These are phyloP conservation scores for Trichoderma atrobrunneum DNA, from an alignment of 2,329 filamentous ascomycete genomes.

Conservation along the genomic window DNA sequence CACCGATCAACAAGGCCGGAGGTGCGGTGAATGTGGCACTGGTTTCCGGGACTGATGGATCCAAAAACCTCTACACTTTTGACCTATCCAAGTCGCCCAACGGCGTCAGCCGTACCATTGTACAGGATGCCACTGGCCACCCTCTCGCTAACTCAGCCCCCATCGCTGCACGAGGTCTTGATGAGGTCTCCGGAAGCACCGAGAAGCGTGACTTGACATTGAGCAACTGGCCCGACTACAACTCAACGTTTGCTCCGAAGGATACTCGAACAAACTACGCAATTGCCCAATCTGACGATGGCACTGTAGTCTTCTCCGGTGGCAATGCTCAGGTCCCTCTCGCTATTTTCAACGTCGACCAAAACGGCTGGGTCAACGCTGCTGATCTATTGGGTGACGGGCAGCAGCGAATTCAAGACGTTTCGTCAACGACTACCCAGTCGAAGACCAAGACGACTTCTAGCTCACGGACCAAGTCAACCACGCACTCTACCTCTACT, in stretches of 20 bases:
- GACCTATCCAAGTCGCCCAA: slow-evolving; percentile 74
- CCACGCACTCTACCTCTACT: slow-evolving; percentile 25
- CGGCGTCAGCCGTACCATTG: slow-evolving; percentile 64
- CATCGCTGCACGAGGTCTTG: slow-evolving; percentile 36
- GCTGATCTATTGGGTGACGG: slow-evolving; percentile 57
- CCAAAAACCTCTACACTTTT: slow-evolving; percentile 76
- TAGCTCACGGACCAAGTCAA: slow-evolving; percentile 3
- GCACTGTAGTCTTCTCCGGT: slow-evolving; percentile 74
- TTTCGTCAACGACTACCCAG: slow-evolving; percentile 30
- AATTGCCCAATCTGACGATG: slow-evolving; percentile 63
- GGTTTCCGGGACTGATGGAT: slow-evolving; percentile 69
- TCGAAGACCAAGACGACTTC: slow-evolving; percentile 6
- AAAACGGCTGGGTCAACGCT: slow-evolving; percentile 77
- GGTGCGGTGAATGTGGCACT: slow-evolving; percentile 59
- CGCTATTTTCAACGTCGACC: slow-evolving; percentile 70
- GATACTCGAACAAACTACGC: slow-evolving; percentile 66
- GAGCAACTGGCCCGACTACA: slow-evolving; percentile 73
- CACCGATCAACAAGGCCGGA: slow-evolving; percentile 58
- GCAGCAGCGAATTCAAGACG: slow-evolving; percentile 31
- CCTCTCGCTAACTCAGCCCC: slow-evolving; percentile 48
- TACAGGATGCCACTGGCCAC: slow-evolving; percentile 60
- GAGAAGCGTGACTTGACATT: slow-evolving; percentile 50
- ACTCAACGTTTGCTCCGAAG: slow-evolving; percentile 66
- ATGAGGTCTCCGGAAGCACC: neutral
- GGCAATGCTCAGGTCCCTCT: slow-evolving; percentile 66